phyloP scores from a whole-genome alignment of 148 eudicot genomes.

The Vaccinium vitisidaea region DNA sequence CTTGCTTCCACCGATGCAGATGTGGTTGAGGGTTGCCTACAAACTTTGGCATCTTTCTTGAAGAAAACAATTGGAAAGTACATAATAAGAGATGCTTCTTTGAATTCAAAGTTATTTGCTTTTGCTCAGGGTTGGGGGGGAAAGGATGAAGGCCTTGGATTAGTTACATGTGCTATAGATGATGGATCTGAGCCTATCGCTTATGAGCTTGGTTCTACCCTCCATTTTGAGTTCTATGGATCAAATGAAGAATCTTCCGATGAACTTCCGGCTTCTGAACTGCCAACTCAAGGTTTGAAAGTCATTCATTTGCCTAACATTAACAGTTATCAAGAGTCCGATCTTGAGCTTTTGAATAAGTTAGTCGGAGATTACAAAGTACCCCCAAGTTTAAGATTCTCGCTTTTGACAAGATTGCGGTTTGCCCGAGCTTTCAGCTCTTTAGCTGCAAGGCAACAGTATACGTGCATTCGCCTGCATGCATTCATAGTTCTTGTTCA shows the following conservation, averaged over 20 bases:
- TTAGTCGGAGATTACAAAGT: constrained; percentile 66
- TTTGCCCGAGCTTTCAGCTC: constrained; percentile 91
- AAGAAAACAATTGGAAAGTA: constrained; percentile 88
- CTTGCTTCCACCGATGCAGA: constrained; percentile 91
- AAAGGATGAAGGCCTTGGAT: constrained; percentile 97
- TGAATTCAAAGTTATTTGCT: constrained; percentile 77
- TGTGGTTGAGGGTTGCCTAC: constrained; percentile 90
- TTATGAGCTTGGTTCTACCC: constrained; percentile 68
- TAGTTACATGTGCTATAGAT: constrained; percentile 78
- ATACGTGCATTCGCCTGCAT: constrained; percentile 83
- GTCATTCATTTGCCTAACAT: constrained; percentile 72
- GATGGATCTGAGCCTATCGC: constrained; percentile 66
- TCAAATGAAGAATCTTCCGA: constrained; percentile 52
- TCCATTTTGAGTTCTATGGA: constrained; percentile 91
- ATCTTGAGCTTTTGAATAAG: constrained; percentile 72
- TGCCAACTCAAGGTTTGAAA: constrained; percentile 59
- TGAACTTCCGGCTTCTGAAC: constrained; percentile 25
- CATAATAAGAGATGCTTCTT: constrained; percentile 67
- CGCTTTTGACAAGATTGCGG: constrained; percentile 81
- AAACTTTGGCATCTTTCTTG: constrained; percentile 82
- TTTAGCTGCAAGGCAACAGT: constrained; percentile 66
- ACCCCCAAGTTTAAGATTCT: constrained; percentile 70
- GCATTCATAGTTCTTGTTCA: constrained; percentile 91
- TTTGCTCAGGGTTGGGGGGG: constrained; percentile 99
- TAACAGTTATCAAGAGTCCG: constrained; percentile 49